Percentiles rank a stretch among this genome's conserved stretches.
These are phyloP conservation scores for Iris macrosiphon DNA, from an alignment of 106 monocot species.

Conservation along the genomic window DNA sequence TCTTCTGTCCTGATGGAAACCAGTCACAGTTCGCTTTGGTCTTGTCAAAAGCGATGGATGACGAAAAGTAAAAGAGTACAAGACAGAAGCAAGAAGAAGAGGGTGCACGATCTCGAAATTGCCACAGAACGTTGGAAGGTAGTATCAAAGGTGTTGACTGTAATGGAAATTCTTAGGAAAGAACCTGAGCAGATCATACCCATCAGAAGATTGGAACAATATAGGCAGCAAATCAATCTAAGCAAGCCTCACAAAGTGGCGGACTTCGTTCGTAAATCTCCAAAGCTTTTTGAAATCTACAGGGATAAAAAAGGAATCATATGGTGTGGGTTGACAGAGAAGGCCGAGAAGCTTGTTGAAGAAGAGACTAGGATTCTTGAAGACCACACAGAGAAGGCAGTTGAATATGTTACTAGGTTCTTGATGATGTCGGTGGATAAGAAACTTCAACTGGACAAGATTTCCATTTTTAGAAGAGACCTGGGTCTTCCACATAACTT, in stretches of 20 bases:
- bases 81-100: slow-evolving; percentile 71
- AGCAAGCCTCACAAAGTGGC: slow-evolving; percentile 46
- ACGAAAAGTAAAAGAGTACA: slow-evolving; percentile 62
- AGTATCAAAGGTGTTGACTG: slow-evolving; percentile 38
- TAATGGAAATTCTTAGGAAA: slow-evolving; percentile 49
- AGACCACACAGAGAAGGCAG: slow-evolving; percentile 35
- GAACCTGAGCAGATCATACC: slow-evolving; percentile 58
- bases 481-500: slow-evolving; percentile 70
- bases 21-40: neutral
- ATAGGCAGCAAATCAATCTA: slow-evolving; percentile 41
- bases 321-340: slow-evolving; percentile 59
- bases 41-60: slow-evolving; percentile 49
- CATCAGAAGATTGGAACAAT: slow-evolving; percentile 42
- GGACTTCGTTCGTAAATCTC: slow-evolving; percentile 58
- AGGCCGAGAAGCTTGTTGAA: slow-evolving; percentile 35
- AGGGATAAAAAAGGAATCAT: slow-evolving; percentile 42
- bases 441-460: slow-evolving; percentile 68
- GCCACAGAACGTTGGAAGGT: slow-evolving; percentile 66
- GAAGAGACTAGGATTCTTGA: slow-evolving; percentile 44
- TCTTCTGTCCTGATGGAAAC: neutral
- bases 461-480: slow-evolving; percentile 75
- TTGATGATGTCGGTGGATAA: slow-evolving; percentile 84
- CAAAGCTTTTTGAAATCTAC: slow-evolving; percentile 59
- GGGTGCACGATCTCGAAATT: slow-evolving; percentile 63
- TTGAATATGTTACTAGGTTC: slow-evolving; percentile 47